Evolutionary conservation across 2,329 filamentous ascomycete species (phyloP).

Genomic region (Ilyonectria robusta): DNA sequence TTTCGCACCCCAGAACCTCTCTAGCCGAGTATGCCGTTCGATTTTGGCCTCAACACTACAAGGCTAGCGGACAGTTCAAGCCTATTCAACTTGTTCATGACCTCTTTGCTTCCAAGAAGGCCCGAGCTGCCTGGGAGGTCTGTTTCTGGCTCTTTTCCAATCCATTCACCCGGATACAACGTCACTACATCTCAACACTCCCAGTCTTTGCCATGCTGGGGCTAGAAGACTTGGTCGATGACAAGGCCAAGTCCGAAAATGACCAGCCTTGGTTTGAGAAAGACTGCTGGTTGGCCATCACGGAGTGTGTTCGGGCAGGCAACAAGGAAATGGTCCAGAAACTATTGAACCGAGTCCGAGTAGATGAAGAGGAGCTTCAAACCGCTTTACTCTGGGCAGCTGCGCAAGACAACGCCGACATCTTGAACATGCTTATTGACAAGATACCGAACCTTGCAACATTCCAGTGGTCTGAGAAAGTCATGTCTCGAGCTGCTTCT

Average conservation of each 20-base stretch:
- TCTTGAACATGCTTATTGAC: neutral
- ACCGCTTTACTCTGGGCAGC: neutral
- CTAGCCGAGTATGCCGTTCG: neutral
- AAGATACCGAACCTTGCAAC: neutral
- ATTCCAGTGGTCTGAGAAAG: neutral
- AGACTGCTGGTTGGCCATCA: conserved; percentile 1
- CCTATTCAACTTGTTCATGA: neutral
- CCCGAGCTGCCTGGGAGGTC: neutral
- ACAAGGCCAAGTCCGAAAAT: neutral
- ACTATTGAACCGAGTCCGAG: neutral
- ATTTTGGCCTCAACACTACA: conserved; percentile 14
- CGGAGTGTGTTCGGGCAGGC: neutral
- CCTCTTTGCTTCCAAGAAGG: neutral
- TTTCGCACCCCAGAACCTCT: neutral
- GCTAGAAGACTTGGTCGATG: neutral
- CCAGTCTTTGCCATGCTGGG: neutral
- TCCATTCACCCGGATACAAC: neutral
- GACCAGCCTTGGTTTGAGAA: neutral
- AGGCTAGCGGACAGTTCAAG: neutral
- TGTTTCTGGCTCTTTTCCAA: neutral
- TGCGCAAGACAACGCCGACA: neutral
- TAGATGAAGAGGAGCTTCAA: neutral
- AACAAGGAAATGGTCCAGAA: neutral
- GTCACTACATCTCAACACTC: neutral
- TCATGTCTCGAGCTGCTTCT: neutral